Evolutionary conservation across 2,329 filamentous ascomycete genomes (phyloP).

Genomic region (Diaporthe sp.): DNA sequence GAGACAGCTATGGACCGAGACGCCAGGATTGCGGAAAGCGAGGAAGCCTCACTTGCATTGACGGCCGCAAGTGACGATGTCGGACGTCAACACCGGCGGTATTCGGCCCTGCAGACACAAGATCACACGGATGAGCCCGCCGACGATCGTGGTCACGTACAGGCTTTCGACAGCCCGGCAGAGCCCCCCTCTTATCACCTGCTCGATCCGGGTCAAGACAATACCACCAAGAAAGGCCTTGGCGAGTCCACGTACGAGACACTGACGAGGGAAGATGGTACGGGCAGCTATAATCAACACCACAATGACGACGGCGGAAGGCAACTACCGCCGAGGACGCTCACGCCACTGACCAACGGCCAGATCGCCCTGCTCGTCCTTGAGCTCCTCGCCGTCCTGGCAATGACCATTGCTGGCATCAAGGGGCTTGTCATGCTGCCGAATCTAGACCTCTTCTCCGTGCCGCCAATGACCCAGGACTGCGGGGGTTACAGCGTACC

Average conservation of each 20-base stretch:
- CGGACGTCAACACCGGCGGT: not conserved
- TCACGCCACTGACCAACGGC: not conserved
- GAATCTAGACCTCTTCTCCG: not conserved
- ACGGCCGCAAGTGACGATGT: not conserved
- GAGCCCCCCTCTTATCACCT: constrained; percentile 10
- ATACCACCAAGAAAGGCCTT: not conserved
- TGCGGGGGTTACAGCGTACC: constrained; percentile 20
- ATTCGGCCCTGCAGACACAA: not conserved
- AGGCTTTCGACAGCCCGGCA: not conserved
- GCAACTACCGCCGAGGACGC: not conserved
- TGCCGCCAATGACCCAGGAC: constrained; percentile 22
- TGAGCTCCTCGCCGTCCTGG: not conserved
- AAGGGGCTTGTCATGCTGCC: constrained; percentile 8
- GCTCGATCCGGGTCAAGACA: not conserved
- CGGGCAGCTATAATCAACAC: not conserved
- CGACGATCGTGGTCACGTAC: not conserved
- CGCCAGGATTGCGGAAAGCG: not conserved
- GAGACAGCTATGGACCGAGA: not conserved
- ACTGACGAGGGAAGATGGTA: not conserved
- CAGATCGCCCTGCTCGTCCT: not conserved
- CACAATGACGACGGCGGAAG: not conserved
- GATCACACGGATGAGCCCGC: not conserved
- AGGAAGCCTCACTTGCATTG: not conserved
- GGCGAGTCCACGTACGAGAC: not conserved
- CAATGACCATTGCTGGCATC: not conserved